Conservation (phyloP, 352 stramenopile species). For the Globisporangium sylvaticum region DNA sequence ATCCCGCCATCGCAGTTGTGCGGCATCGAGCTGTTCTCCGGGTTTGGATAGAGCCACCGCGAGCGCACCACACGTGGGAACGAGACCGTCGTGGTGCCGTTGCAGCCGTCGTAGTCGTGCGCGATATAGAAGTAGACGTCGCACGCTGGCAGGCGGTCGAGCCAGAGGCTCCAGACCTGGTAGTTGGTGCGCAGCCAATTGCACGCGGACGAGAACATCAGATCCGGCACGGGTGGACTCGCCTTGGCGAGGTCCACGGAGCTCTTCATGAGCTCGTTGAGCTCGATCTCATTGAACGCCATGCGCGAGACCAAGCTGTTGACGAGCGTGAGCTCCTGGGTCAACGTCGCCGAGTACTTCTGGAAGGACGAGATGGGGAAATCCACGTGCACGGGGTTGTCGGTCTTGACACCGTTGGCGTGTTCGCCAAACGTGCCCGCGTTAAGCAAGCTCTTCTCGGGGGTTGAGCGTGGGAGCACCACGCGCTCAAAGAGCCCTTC, state of each 20-base stretch:
- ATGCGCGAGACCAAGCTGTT: slow-evolving; percentile 9
- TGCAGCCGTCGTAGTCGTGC: slow-evolving; percentile 28
- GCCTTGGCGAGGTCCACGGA: slow-evolving; percentile 1
- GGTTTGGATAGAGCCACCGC: slow-evolving; percentile 16
- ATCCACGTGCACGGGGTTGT: slow-evolving; percentile 39
- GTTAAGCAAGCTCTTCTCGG: slow-evolving; percentile 13
- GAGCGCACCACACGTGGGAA: slow-evolving; percentile 3
- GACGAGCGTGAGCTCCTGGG: slow-evolving; percentile 11
- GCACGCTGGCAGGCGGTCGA: slow-evolving; percentile 33
- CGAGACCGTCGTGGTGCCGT: neutral
- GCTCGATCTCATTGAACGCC: slow-evolving; percentile 12
- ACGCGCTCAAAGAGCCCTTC: slow-evolving; percentile 30
- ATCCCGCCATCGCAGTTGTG: slow-evolving; percentile 39
- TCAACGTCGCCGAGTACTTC: slow-evolving; percentile 27
- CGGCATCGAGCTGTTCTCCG: slow-evolving; percentile 27
- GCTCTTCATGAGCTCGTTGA: slow-evolving; percentile 15
- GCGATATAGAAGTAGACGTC: slow-evolving; percentile 26
- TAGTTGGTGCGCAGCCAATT: slow-evolving; percentile 42
- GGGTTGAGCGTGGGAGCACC: slow-evolving; percentile 29
- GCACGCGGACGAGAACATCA: slow-evolving; percentile 34
- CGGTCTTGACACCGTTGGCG: slow-evolving; percentile 33
- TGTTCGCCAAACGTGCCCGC: slow-evolving; percentile 43
- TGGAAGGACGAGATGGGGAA: slow-evolving; percentile 30
- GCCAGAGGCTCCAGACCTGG: slow-evolving; percentile 33
- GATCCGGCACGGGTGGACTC: slow-evolving; percentile 3